Percentiles rank a stretch among this genome's conserved stretches.
Conservation (phyloP, 2,329 filamentous ascomycete species). For the Polytolypa hystricis region DNA sequence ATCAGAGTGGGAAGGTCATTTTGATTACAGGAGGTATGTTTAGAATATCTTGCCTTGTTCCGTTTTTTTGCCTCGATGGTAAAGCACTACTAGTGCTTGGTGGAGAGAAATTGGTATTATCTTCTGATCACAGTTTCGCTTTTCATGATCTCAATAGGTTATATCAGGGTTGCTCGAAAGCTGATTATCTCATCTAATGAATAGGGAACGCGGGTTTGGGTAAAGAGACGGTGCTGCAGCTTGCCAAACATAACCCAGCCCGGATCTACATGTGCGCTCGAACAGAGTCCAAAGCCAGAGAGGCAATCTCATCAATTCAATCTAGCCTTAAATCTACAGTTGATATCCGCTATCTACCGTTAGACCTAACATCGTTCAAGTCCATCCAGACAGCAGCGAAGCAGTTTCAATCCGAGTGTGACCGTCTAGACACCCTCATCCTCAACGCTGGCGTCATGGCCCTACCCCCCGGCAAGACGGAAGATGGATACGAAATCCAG, state of each 20-base stretch:
- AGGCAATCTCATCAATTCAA: conserved; percentile 35
- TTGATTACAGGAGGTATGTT: conserved; percentile 41
- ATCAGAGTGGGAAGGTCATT: conserved; percentile 39
- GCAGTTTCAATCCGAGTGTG: conserved; percentile 28
- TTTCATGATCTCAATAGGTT: background rate
- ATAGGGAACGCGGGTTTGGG: conserved; percentile 38
- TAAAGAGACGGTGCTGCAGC: conserved; percentile 36
- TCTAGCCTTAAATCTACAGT: conserved; percentile 19
- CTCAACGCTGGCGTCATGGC: conserved; percentile 40
- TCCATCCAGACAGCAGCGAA: conserved; percentile 37
- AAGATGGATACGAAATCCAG: conserved; percentile 35
- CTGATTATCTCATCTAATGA: background rate
- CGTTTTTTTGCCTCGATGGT: background rate
- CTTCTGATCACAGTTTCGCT: background rate
- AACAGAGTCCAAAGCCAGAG: conserved; percentile 31
- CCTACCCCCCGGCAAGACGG: conserved; percentile 25
- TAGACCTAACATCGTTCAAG: conserved; percentile 41
- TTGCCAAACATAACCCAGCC: conserved; percentile 40
- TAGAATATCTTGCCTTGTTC: background rate
- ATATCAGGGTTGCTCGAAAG: background rate
- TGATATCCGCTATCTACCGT: conserved; percentile 35
- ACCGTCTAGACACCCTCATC: conserved; percentile 36
- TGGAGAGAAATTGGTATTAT: background rate
- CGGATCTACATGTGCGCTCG: conserved; percentile 47
- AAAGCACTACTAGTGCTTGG: too few relatives aligned